These are phyloP conservation scores for Lepiota subincarnata DNA, from an alignment of 768 basidiomycete genomes.

Conservation along the genomic window DNA sequence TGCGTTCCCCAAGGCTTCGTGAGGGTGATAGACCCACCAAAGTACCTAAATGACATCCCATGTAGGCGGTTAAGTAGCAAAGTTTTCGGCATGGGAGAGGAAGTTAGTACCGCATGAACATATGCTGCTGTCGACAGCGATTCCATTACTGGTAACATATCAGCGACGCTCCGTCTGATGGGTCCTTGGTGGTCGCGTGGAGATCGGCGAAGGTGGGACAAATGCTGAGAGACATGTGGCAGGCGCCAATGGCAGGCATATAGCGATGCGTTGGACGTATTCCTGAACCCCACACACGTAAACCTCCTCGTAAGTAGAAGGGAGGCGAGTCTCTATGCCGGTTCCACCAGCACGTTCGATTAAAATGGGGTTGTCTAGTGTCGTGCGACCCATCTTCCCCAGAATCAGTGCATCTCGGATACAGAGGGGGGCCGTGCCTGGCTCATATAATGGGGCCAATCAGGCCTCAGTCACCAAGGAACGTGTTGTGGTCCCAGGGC, in stretches of 20 bases:
- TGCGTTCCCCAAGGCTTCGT: slow-evolving; percentile 7
- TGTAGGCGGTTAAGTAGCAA: slow-evolving; percentile 12
- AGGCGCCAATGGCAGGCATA: neutral
- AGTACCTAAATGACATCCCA: slow-evolving; percentile 13
- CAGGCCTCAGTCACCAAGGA: too few species aligned
- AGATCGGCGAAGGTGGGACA: neutral
- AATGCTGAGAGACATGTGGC: neutral
- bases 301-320: too few species aligned
- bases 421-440: too few species aligned
- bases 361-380: too few species aligned
- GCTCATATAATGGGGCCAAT: too few species aligned
- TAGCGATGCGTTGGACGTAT: too few species aligned
- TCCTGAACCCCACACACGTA: too few species aligned
- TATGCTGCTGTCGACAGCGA: slow-evolving; percentile 15
- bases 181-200: neutral
- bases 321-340: too few species aligned
- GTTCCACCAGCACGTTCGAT: too few species aligned
- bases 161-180: neutral
- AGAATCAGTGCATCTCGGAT: too few species aligned
- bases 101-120: slow-evolving; percentile 21
- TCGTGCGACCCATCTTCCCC: too few species aligned
- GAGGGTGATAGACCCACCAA: slow-evolving; percentile 9
- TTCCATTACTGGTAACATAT: slow-evolving; percentile 11
- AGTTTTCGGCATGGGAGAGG: slow-evolving; percentile 7
- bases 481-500: too few species aligned